Conservation (phyloP, 139 green algal genomes). For the Nannochloris sp. region DNA sequence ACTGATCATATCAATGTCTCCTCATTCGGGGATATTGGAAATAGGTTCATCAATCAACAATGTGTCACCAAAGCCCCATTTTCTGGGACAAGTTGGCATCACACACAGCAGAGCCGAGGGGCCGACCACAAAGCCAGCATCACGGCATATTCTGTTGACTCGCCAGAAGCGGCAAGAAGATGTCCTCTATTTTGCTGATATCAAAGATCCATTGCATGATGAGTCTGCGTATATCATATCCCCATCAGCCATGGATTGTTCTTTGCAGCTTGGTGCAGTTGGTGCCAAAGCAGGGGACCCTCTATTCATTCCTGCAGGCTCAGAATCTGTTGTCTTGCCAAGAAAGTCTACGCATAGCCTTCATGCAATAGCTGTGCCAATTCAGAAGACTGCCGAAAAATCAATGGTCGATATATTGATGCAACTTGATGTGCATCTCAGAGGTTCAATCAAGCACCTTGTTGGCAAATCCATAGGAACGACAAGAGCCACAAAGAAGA, state of each 20-base stretch:
- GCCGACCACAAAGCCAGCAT: no score
- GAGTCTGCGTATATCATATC: constrained; percentile 10
- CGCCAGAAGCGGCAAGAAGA: neutral
- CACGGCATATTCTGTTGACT: neutral
- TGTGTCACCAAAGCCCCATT: no score
- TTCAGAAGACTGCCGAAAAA: neutral
- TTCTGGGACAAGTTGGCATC: neutral
- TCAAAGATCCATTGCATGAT: constrained; percentile 8
- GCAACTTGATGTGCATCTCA: neutral
- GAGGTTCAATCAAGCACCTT: constrained; percentile 3
- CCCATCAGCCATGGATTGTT: constrained; percentile 23
- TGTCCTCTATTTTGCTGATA: constrained; percentile 6
- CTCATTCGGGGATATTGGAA: no score
- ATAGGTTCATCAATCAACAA: no score
- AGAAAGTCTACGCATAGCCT: constrained; percentile 2
- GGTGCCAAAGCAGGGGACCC: neutral
- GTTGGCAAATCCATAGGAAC: neutral
- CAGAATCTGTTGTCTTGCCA: constrained; percentile 12
- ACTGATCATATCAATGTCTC: no score
- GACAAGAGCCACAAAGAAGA: no score
- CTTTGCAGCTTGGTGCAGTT: constrained; percentile 24
- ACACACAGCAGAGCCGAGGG: neutral
- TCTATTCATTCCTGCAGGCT: constrained; percentile 20
- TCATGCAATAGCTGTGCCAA: constrained; percentile 1
- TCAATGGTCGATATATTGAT: neutral